Evolutionary conservation across 2,329 filamentous ascomycete genomes (phyloP), one percentile per base, ranked within the genome.

Genomic region (Claviceps digitariae): DNA sequence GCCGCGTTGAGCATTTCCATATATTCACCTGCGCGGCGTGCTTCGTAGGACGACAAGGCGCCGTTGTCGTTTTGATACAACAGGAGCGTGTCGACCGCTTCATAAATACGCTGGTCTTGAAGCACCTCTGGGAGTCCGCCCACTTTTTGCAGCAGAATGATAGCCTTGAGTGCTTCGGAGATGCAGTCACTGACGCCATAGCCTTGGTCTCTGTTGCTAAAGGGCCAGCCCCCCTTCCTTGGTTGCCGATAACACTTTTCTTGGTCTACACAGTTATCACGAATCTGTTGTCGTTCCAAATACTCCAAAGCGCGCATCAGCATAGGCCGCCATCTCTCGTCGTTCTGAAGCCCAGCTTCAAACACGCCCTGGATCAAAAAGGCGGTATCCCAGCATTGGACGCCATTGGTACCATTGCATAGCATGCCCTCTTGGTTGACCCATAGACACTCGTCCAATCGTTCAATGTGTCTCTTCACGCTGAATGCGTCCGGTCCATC

Each of bases 131-230:
- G 87, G 65, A 86, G 97, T 1, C 82, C 81, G 12, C 84, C 81
- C 9, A 83, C 81, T 60, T 84, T 83, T 64, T 98, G 93, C 2
- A 97, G 76, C 58, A 90, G 77, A 36, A 98, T 82, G 25, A 93
- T 84, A 0, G 87, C 81, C 64, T 96, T 95, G 43, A 98, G 71
- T 2, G 84, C 90, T 71, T 98, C 93, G 0, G 90, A 86, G 2
- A 94, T 88, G 66, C 91, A 97, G 68, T 98, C 93, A 59, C 87
- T 94, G 41, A 98, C 93, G 0, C 87, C 90, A 65, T 98, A 98
- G 45, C 93, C 93, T 69, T 98, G 93, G 40, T 84, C 83, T 62
- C 82, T 86, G 62, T 85, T 98, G 69, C 90, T 96, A 66, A 98
- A 98, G 0, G 87, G 87, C 93, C 93, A 98, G 0, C 86, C 93